Evolutionary conservation across 495 filamentous ascomycete genomes (phyloP).

Genomic region (Trichoderma erinaceum): DNA sequence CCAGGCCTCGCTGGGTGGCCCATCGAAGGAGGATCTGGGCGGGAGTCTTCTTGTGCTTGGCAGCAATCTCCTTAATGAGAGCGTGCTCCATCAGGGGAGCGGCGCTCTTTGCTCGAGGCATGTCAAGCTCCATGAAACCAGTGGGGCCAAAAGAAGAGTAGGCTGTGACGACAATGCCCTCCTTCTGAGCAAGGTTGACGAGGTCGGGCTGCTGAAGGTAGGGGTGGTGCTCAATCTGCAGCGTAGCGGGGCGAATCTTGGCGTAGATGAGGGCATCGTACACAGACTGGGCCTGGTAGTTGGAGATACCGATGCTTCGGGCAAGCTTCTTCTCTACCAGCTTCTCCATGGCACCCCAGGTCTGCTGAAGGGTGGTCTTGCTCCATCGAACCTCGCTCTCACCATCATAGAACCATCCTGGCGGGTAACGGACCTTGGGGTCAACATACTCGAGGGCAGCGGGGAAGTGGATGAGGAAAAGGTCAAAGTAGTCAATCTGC

Average conservation of each 20-base stretch:
- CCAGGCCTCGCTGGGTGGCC: constrained; percentile 88
- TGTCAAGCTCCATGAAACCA: constrained; percentile 74
- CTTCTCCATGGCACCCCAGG: constrained; percentile 82
- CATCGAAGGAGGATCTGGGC: constrained; percentile 87
- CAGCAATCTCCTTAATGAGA: constrained; percentile 56
- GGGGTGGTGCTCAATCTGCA: constrained; percentile 98
- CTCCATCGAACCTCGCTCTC: constrained; percentile 47
- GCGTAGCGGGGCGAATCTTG: constrained; percentile 65
- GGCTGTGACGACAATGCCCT: constrained; percentile 76
- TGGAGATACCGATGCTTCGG: constrained; percentile 78
- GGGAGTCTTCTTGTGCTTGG: constrained; percentile 66
- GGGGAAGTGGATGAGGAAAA: constrained; percentile 80
- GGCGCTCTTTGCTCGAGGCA: constrained; percentile 61
- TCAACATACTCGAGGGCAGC: constrained; percentile 74
- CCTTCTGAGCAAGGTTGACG: constrained; percentile 60
- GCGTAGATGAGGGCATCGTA: constrained; percentile 85
- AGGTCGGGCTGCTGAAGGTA: constrained; percentile 79
- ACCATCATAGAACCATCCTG: constrained; percentile 66
- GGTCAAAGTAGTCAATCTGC: constrained; percentile 80
- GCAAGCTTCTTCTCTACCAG: constrained; percentile 64
- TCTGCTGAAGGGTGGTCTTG: constrained; percentile 73
- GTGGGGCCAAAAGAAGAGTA: constrained; percentile 89
- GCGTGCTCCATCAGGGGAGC: constrained; percentile 65
- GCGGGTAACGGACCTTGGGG: constrained; percentile 70
- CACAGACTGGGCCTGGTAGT: constrained; percentile 78